Base-by-base conservation (phyloP, 2,329 filamentous ascomycete genomes). In the Metarhizium album region DNA sequence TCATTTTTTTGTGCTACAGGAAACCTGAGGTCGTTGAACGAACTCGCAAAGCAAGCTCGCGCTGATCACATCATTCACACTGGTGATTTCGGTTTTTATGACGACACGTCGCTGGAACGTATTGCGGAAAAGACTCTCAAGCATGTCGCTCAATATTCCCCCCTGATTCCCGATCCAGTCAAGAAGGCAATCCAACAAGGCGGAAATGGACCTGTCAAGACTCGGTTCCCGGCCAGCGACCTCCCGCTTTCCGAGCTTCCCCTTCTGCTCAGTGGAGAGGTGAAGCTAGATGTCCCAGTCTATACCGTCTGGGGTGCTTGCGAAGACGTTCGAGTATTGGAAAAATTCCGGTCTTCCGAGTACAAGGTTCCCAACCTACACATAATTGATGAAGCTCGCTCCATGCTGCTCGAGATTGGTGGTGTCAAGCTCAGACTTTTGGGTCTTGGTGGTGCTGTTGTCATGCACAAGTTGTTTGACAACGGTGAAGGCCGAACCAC, bases 381-480 rank as follows among this genome's bases (percentile, higher is more conserved):
- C 75, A 95, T 98, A 64, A 96, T 98, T 61, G 93, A 98, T 59
- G 93, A 98, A 74, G 90, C 93, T 49, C 91, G 91, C 67, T 97
- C 93, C 37, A 87, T 95, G 75, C 76, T 98, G 59, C 78, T 98
- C 52, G 93, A 98, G 70, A 78, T 97, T 54, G 93, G 91, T 51
- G 93, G 93, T 52, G 89, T 98, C 50, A 97, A 97, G 78, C 82
- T 98, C 57, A 87, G 93, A 62, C 79, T 98, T 47, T 80, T 98
- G 29, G 93, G 93, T 55, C 78, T 98, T 33, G 93, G 93, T 57
- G 93, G 93, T 61, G 93, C 93, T 6, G 91, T 98, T 4, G 93
- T 98, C 53, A 98, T 98, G 90, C 93, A 98, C 78, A 98, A 98
- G 77, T 81, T 98, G 18, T 98, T 98, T 64, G 93, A 98, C 69